These are phyloP conservation scores for Bertia moriformis DNA, from an alignment of 2,329 filamentous ascomycete genomes.

Conservation along the genomic window DNA sequence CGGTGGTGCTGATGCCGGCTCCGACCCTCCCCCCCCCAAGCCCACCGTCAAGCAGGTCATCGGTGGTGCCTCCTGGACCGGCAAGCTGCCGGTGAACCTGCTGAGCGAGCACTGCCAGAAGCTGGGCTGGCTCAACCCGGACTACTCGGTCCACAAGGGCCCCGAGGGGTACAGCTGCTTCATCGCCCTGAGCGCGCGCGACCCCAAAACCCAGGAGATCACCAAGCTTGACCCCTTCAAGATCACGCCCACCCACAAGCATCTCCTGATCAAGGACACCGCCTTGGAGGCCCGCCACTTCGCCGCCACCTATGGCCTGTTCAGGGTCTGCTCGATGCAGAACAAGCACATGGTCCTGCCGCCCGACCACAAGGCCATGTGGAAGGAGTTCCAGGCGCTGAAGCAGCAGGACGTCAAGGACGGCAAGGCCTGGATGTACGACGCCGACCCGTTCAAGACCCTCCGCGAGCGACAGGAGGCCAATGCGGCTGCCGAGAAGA, in stretches of 20 bases:
- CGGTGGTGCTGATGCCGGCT: too few relatives aligned
- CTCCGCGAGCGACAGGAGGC: conserved; percentile 67
- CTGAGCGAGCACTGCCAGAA: conserved; percentile 56
- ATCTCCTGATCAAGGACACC: conserved; percentile 62
- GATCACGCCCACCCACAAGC: conserved; percentile 61
- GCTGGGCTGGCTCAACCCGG: conserved; percentile 36
- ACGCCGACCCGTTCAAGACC: conserved; percentile 81
- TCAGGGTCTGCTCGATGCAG: conserved; percentile 84
- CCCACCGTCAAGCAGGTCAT: conserved; percentile 30
- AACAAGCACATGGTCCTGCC: conserved; percentile 91
- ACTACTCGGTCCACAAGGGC: conserved; percentile 37
- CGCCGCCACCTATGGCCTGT: conserved; percentile 80
- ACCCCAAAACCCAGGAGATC: conserved; percentile 70
- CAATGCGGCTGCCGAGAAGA: conserved; percentile 64
- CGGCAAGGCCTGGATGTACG: conserved; percentile 80
- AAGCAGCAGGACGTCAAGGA: conserved; percentile 70
- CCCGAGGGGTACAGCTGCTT: conserved; percentile 64
- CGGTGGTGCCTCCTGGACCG: conserved; percentile 55
- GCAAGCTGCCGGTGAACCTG: conserved; percentile 49
- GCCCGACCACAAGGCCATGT: conserved; percentile 74
- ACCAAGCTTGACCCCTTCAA: conserved; percentile 68
- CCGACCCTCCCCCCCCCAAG: too few relatives aligned
- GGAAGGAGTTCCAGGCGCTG: conserved; percentile 77
- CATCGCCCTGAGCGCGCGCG: conserved; percentile 61
- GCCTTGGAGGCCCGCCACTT: conserved; percentile 86